Percentiles rank a stretch among this genome's conserved stretches.
Conservation (phyloP, 345 rosid species). For the Rhodomyrtus tomentosa region DNA sequence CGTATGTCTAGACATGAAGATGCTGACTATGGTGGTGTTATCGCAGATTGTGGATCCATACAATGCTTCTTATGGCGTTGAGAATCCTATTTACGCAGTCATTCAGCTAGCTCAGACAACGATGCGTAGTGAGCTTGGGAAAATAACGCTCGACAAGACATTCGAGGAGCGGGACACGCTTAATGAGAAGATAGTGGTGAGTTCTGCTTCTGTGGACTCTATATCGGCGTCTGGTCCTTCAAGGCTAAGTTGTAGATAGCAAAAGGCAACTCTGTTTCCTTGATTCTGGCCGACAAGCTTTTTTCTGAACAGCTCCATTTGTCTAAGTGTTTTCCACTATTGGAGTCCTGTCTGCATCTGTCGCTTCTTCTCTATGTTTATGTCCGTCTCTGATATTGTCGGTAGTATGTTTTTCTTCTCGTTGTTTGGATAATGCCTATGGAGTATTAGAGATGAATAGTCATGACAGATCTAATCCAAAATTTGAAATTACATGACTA, state of each 20-base stretch:
- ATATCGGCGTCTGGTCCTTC: neutral
- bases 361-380: neutral
- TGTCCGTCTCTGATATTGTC: neutral
- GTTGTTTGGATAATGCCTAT: neutral
- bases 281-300: neutral
- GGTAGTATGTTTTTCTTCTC: neutral
- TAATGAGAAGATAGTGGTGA: conserved; percentile 87
- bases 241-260: neutral
- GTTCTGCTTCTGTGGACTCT: conserved; percentile 1
- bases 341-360: neutral
- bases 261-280: neutral
- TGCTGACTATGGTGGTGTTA: neutral
- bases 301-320: neutral
- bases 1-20: neutral
- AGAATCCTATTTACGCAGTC: conserved; percentile 85
- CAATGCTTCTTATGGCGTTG: conserved; percentile 89
- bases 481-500: neutral
- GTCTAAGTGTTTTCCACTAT: neutral
- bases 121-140: conserved; percentile 97
- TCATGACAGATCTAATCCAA: neutral
- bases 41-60: conserved; percentile 79
- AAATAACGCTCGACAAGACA: conserved; percentile 94
- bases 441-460: neutral
- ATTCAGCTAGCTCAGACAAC: conserved; percentile 92
- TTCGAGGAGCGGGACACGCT: conserved; percentile 93